Evolutionary conservation across 2,329 filamentous ascomycete genomes (phyloP).

Genomic region (Zalaria sp.): DNA sequence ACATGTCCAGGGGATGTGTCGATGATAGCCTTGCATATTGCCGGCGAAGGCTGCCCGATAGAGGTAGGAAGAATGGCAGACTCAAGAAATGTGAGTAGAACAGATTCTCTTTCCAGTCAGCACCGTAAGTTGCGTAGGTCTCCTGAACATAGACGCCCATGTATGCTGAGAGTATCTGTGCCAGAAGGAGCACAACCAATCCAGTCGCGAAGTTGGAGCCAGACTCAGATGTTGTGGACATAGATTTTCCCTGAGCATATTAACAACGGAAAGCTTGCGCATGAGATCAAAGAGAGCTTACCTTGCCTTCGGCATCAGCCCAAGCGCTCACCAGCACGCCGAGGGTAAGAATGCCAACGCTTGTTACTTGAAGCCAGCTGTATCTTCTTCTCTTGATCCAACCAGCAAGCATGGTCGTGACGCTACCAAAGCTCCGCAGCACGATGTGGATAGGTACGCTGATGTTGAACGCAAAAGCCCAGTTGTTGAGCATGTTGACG

Average conservation of each 20-base stretch:
- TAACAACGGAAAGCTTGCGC: neutral
- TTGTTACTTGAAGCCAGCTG: constrained; percentile 62
- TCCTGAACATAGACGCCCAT: constrained; percentile 94
- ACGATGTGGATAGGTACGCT: constrained; percentile 97
- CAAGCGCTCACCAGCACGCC: constrained; percentile 81
- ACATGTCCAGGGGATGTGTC: constrained; percentile 45
- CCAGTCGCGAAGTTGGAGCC: constrained; percentile 47
- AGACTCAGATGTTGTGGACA: constrained; percentile 11
- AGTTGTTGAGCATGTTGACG: constrained; percentile 94
- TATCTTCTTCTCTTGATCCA: constrained; percentile 77
- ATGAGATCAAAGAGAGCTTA: constrained; percentile 20
- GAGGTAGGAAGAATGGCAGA: constrained; percentile 61
- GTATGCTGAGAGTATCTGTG: constrained; percentile 78
- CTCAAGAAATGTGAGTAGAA: constrained; percentile 80
- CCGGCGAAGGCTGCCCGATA: constrained; percentile 48
- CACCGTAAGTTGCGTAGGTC: constrained; percentile 72
- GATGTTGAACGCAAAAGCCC: constrained; percentile 93
- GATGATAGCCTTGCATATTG: constrained; percentile 50
- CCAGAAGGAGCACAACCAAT: constrained; percentile 69
- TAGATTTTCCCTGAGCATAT: constrained; percentile 2
- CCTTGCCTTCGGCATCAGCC: constrained; percentile 79
- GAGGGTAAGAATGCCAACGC: constrained; percentile 68
- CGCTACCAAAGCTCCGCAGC: constrained; percentile 82
- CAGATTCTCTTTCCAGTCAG: constrained; percentile 87
- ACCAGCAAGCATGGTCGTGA: constrained; percentile 88